Conservation (phyloP, 2,329 filamentous ascomycete genomes). For the Emericellopsis atlantica region DNA sequence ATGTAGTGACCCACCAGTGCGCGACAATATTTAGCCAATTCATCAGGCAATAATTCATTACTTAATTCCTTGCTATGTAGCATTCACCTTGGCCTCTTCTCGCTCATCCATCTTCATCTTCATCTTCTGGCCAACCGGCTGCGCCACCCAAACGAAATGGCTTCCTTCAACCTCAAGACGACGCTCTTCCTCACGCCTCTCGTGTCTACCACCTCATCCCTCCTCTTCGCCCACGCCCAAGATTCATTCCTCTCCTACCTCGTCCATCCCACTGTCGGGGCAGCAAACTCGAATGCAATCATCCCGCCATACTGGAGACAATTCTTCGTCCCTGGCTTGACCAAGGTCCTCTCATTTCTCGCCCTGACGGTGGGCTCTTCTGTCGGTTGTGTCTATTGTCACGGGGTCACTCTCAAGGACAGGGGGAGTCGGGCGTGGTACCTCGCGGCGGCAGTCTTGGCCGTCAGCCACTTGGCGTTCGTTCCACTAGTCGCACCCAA, state of each 20-base stretch:
- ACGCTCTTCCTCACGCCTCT: constrained; percentile 29
- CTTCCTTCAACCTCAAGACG: constrained; percentile 20
- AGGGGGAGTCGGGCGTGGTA: constrained; percentile 18
- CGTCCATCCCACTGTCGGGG: constrained; percentile 8
- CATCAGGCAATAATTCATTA: too few species aligned
- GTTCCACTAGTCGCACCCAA: constrained; percentile 18
- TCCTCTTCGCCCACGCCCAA: constrained; percentile 31
- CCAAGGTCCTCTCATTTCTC: constrained; percentile 18
- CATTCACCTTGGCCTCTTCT: too few species aligned
- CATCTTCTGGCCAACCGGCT: too few species aligned
- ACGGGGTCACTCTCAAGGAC: constrained; percentile 9
- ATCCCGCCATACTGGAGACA: constrained; percentile 28
- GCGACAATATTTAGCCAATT: too few species aligned
- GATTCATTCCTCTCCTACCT: constrained; percentile 26
- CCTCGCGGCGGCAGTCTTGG: constrained; percentile 14
- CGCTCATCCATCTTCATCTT: too few species aligned
- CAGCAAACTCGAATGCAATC: constrained; percentile 14
- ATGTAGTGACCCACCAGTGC: too few species aligned
- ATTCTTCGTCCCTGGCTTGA: constrained; percentile 24
- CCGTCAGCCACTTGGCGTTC: constrained; percentile 18
- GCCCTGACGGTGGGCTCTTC: constrained; percentile 18
- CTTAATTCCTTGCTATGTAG: too few species aligned
- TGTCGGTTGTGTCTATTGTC: constrained; percentile 11
- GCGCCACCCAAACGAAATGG: constrained; percentile 13
- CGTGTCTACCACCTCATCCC: constrained; percentile 30